Base-by-base conservation (phyloP, 1,284 basidiomycete species). In the Sporisorium reilianum region DNA sequence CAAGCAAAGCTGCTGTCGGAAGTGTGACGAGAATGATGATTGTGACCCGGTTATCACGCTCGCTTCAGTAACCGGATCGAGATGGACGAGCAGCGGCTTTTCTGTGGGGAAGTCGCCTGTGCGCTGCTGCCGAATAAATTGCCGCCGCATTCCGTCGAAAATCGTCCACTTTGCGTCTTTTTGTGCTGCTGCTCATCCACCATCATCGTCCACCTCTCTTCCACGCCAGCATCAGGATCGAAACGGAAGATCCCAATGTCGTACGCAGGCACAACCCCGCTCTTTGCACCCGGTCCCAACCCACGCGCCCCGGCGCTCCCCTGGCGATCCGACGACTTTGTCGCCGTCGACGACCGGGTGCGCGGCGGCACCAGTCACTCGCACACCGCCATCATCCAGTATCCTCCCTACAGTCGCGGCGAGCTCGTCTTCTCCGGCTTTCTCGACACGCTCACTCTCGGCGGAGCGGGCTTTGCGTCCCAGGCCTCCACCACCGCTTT, bases 381-480 rank as follows among this genome's bases (percentile, higher is more conserved):
- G 8, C 79, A 85, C 54, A 80, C 85, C n/a, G 80, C 81, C 22
- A 58, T 80, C 28, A 56, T 82, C n/a, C 70, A 78, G 26, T 54
- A 79, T 16, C 71, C 75, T 6, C 64, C 70, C 40, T 25, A 34
- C 36, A 60, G 57, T 23, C 45, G 56, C 1, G 79, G 75, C 30
- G 74, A 75, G 45, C 44, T 78, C 22, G 26, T 77, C 54, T 80
- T 80, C 55, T 70, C 69, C 16, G 79, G 79, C 38, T 78, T 78
- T 40, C 63, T 80, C 51, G 77, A 88, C 63, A 88, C 85, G 56
- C 80, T 82, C 18, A 86, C 87, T 0, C 85, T 88, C 23, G 87
- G 87, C 8, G 87, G 87, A 8, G 87, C 87, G 10, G 87, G 87
- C 0, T 88, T 88, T 64, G 87, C 87, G 0, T 88, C 87, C 6